Evolutionary conservation across 208 protist genomes (phyloP).

Genomic region (Leishmania martiniquensis): DNA sequence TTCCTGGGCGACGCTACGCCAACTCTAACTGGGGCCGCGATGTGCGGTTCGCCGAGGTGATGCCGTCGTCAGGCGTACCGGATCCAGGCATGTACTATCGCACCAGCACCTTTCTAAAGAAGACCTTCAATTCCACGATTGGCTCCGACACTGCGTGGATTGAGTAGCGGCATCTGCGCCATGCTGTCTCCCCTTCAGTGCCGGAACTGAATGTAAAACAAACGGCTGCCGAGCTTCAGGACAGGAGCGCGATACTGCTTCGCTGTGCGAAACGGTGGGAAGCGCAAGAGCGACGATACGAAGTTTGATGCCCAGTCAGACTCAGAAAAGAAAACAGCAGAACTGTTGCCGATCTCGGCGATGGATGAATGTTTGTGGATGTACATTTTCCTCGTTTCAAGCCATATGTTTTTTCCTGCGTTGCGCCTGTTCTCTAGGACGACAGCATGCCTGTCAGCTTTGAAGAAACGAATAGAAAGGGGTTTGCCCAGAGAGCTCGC

Average conservation of each 20-base stretch:
- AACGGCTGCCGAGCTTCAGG: not conserved
- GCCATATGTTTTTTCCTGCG: not conserved
- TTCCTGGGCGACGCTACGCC: constrained; percentile 8
- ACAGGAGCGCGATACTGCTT: not conserved
- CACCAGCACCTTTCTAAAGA: constrained; percentile 78
- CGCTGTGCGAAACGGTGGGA: not conserved
- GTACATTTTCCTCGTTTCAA: constrained; percentile 3
- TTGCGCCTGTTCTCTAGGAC: not conserved
- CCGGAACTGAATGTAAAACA: constrained; percentile 5
- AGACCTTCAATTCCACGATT: constrained; percentile 83
- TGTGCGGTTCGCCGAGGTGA: constrained; percentile 52
- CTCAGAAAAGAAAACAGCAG: not conserved
- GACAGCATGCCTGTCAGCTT: not conserved
- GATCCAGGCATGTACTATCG: constrained; percentile 70
- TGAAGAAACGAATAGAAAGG: not conserved
- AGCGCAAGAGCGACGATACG: not conserved
- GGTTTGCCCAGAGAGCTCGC: not conserved
- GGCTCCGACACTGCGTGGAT: constrained; percentile 60
- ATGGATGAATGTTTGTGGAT: not conserved
- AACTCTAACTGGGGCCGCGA: constrained; percentile 65
- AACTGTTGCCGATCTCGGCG: not conserved
- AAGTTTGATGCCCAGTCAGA: not conserved
- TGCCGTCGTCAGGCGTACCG: constrained; percentile 23
- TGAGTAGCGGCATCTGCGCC: constrained; percentile 5
- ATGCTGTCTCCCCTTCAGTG: not conserved